Evolutionary conservation across 2,329 filamentous ascomycete genomes (phyloP).

Genomic region (Annulohypoxylon truncatum): DNA sequence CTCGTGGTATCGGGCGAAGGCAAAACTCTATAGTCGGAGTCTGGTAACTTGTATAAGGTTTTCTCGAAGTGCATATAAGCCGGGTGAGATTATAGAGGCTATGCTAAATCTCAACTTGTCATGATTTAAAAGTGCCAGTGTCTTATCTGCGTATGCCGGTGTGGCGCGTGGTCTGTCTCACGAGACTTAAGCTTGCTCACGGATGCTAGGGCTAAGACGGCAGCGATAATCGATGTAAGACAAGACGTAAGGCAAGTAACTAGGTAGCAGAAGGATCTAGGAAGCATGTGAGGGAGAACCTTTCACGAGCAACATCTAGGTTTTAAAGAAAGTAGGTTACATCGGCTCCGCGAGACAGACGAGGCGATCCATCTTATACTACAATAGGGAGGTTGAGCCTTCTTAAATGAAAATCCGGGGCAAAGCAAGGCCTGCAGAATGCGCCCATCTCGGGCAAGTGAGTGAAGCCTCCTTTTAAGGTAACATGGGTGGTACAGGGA

Average conservation of each 20-base stretch:
- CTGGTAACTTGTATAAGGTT: slow-evolving; percentile 4
- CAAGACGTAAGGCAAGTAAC: slow-evolving; percentile 4
- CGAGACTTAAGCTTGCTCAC: slow-evolving; percentile 19
- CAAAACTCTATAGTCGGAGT: slow-evolving; percentile 8
- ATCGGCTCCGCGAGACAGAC: slow-evolving; percentile 24
- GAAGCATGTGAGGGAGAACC: slow-evolving; percentile 10
- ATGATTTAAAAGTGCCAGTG: background rate
- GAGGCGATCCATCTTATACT: slow-evolving; percentile 23
- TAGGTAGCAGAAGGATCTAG: background rate
- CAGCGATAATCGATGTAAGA: slow-evolving; percentile 31
- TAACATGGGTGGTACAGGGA: slow-evolving; percentile 29
- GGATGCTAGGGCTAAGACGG: slow-evolving; percentile 20
- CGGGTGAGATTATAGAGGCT: slow-evolving; percentile 8
- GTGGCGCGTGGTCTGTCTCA: slow-evolving; percentile 24
- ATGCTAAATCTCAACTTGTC: background rate
- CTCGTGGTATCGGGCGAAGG: slow-evolving; percentile 12
- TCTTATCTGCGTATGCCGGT: slow-evolving; percentile 20
- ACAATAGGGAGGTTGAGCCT: slow-evolving; percentile 32
- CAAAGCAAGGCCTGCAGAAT: slow-evolving; percentile 22
- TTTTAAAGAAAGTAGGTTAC: slow-evolving; percentile 34
- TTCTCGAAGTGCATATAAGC: background rate
- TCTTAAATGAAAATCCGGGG: slow-evolving; percentile 39
- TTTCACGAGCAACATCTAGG: slow-evolving; percentile 25
- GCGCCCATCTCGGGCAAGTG: slow-evolving; percentile 35
- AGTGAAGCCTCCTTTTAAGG: slow-evolving; percentile 33